These are phyloP conservation scores for Nakataea oryzae DNA, from an alignment of 2,329 filamentous ascomycete species.

Conservation along the genomic window DNA sequence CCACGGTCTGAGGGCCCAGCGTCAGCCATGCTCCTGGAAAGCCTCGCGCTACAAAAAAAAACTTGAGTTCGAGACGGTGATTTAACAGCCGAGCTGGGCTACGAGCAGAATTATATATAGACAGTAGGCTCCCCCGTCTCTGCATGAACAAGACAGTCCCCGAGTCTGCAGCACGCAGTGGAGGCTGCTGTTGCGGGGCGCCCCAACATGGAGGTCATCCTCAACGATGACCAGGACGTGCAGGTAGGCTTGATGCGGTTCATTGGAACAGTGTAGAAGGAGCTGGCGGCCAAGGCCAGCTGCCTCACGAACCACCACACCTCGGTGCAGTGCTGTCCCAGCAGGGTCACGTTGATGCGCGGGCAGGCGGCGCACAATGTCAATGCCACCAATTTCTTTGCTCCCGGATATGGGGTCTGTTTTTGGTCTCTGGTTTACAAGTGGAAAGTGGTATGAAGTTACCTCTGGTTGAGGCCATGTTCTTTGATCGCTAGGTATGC, in stretches of 20 bases:
- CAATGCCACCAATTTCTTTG: constrained; percentile 21
- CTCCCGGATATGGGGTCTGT: constrained; percentile 18
- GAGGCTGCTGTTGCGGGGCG: neutral
- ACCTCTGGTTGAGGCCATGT: neutral
- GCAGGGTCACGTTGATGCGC: constrained; percentile 12
- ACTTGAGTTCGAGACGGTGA: no score
- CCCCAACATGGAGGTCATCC: constrained; percentile 15
- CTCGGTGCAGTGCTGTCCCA: constrained; percentile 16
- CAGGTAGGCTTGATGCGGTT: constrained; percentile 10
- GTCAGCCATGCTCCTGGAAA: no score
- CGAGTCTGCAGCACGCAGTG: neutral
- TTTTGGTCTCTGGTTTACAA: neutral
- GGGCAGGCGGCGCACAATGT: constrained; percentile 18
- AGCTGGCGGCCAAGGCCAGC: constrained; percentile 12
- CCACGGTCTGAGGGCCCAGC: no score
- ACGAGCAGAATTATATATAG: no score
- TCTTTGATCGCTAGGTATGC: neutral
- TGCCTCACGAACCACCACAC: constrained; percentile 16
- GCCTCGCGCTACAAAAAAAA: no score
- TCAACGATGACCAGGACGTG: constrained; percentile 13
- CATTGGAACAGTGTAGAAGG: constrained; percentile 9
- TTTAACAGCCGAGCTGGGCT: no score
- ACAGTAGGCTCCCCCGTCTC: no score
- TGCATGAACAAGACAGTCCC: no score
- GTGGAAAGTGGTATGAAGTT: no score